Evolutionary conservation across 331 rosid species (phyloP).

Genomic region (Pyracantha coccinea): DNA sequence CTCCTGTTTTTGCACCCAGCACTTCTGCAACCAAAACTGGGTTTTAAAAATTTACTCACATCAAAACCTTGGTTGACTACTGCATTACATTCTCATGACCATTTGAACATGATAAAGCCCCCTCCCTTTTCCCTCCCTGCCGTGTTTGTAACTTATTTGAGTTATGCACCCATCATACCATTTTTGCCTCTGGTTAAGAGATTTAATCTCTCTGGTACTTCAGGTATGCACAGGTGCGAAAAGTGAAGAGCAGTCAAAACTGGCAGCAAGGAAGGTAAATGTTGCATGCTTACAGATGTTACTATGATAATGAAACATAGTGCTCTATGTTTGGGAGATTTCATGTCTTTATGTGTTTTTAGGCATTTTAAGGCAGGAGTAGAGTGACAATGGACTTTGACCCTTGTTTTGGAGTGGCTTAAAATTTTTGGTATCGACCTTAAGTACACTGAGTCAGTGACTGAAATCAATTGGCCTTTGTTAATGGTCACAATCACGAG

Average conservation of each 20-base stretch:
- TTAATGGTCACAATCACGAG: background rate
- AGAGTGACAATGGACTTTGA: background rate
- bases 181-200: background rate
- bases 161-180: background rate
- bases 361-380: background rate
- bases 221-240: constrained; percentile 56
- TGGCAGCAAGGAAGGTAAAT: constrained; percentile 17
- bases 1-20: too few relatives aligned
- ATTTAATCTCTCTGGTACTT: background rate
- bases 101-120: background rate
- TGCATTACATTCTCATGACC: background rate
- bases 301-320: background rate
- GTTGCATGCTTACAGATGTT: background rate
- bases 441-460: background rate
- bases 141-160: background rate
- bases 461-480: background rate
- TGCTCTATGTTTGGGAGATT: background rate
- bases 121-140: background rate
- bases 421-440: background rate
- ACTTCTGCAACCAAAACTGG: too few relatives aligned
- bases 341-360: background rate
- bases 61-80: background rate
- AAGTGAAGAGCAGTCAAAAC: background rate
- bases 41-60: background rate
- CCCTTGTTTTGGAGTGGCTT: background rate